Base-by-base conservation (phyloP, 257 asterid genomes). In the Solanum neorickii region DNA sequence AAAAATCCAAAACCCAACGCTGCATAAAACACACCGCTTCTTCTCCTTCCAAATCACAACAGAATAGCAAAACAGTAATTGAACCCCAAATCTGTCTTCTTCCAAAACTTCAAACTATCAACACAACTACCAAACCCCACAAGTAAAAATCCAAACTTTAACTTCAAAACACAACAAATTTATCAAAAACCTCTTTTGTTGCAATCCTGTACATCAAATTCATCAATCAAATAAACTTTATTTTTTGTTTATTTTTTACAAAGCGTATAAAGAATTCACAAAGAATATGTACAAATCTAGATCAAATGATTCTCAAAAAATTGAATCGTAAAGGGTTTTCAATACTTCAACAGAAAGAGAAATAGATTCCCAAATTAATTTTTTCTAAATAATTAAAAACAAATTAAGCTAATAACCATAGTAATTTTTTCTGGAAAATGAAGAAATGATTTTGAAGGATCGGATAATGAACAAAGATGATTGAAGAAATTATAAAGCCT, bases 381-480 rank as follows among this genome's bases (percentile, higher is more conserved):
- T 27, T 27, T 47, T 5, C 35, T 2, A 1, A 5, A 47, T 20
- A 37, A 11, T 23, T n/a, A 23, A 62, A 62, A 37, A 31, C 10
- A 70, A 72, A 82, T 47, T 49, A 80, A 47, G 44, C 68, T 74
- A 33, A 31, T 25, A 69, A 35, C 11, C 12, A 39, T 74, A 74
- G 25, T 27, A 69, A 33, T 23, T 52, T 23, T 49, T 68, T 16
- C 77, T 31, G 89, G 75, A 66, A 83, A 89, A 47, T 82, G n/a
- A 80, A 84, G 70, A 44, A 83, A 85, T 27, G 78, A 85, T 49
- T 88, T 70, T 73, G 27, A 78, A 83, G 92, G 88, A 86, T 89
- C 88, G 88, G 94, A 90, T 90, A 93, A 92, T 89, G 95, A 93
- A 93, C 78, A 70, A 20, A 90, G 89, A 72, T 85, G 89, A 90